Evolutionary conservation across 2,329 filamentous ascomycete genomes (phyloP), one percentile per base, ranked within the genome.

Genomic region (Lojkania enalia): DNA sequence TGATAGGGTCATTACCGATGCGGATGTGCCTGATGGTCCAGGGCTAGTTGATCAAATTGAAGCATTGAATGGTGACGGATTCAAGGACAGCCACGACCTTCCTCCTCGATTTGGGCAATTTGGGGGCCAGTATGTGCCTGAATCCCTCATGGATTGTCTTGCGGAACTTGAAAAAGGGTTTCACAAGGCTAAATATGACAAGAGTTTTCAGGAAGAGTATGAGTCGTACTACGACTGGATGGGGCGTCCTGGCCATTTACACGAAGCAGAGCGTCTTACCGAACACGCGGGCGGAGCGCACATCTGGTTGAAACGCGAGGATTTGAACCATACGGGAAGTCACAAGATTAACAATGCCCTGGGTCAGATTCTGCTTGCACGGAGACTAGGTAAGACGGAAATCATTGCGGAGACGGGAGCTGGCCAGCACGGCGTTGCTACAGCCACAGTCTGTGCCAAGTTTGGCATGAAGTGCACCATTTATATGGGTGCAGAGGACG

Each of bases 291-390:
- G 90, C 18, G 94, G 94, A 49, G 92, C 94, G 37, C 95, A 90
- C 66, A 95, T 99, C 75, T 99, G 92, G 86, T 76, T 99, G 57
- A 99, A 99, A 81, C 84, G 94, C 60, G 94, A 99, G 74, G 94
- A 99, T 69, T 77, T 97, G 44, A 97, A 97, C 74, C 94, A 99
- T 70, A 97, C 94, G 6, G 94, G 94, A 56, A 95, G 88, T 52
- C 94, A 99, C 80, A 99, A 99, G 81, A 97, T 99, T 78, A 99
- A 99, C 78, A 99, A 99, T 63, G 94, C 94, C 0, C 77, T 99
- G 6, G 94, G 94, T 2, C 94, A 99, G 71, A 84, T 96, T 37
- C 81, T 99, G 12, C 76, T 99, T 29, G 94, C 94, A 1, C 81
- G 81, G 59, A 80, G 90, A 51, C 74, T 99, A 37, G 94, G 94